Evolutionary conservation across 2,329 filamentous ascomycete genomes (phyloP).

Genomic region (Aspergillus udagawae): DNA sequence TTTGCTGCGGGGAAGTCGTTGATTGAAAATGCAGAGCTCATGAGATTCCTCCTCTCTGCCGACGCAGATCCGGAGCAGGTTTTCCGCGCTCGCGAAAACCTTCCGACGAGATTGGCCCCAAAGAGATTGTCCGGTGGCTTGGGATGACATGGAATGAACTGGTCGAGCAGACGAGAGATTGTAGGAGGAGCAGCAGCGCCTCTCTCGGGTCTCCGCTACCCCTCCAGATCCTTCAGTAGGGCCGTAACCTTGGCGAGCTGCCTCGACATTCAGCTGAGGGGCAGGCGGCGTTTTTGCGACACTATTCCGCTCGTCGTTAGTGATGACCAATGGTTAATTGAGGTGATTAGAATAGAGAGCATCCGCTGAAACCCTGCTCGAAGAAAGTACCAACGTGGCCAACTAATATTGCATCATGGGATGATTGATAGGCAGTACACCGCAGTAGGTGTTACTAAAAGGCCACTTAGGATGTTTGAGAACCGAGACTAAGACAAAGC

Average conservation of each 20-base stretch:
- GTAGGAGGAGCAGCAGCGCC: background rate
- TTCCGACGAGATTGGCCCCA: background rate
- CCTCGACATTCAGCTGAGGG: background rate
- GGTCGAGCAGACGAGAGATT: background rate
- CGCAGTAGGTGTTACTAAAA: background rate
- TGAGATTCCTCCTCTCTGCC: conserved; percentile 2
- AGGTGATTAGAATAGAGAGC: too few species aligned
- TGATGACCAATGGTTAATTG: too few species aligned
- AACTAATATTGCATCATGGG: too few species aligned
- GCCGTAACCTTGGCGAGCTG: too few species aligned
- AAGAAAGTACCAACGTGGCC: too few species aligned
- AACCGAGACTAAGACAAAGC: too few species aligned
- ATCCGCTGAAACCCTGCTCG: too few species aligned
- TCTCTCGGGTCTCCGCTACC: background rate
- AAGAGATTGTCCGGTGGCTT: conserved; percentile 1
- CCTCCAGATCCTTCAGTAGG: conserved; percentile 1
- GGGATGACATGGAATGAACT: conserved; percentile 3
- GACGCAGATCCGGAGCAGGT: background rate
- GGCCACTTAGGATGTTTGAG: too few species aligned
- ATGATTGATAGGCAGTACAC: background rate
- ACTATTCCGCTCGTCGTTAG: too few species aligned
- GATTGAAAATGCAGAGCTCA: background rate
- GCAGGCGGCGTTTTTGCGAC: too few species aligned
- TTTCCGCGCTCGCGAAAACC: background rate
- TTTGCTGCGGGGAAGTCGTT: background rate